A percentile compares a stretch with the other conserved stretches of the same genome.
These are phyloP conservation scores for Aspergillus awamori DNA, from an alignment of 2,329 filamentous ascomycete genomes.

Conservation along the genomic window DNA sequence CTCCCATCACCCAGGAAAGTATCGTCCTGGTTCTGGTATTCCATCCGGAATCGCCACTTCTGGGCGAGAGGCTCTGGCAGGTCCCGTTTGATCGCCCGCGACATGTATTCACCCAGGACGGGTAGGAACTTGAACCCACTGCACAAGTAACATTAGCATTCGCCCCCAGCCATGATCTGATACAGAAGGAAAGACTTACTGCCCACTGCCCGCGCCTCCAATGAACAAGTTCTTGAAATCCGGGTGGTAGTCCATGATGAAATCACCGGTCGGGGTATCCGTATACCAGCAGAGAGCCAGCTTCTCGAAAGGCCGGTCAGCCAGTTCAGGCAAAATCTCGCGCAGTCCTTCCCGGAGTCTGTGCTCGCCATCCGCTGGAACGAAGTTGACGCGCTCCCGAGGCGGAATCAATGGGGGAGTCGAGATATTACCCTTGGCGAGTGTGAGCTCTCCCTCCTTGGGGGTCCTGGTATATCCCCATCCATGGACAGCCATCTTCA, in stretches of 20 bases:
- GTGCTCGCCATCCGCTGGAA: slow-evolving; percentile 22
- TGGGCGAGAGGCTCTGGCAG: slow-evolving; percentile 10
- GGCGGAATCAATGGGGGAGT: slow-evolving; percentile 18
- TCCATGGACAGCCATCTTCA: slow-evolving; percentile 35
- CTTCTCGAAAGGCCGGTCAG: slow-evolving; percentile 28
- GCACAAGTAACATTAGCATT: background rate
- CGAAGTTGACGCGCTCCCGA: slow-evolving; percentile 21
- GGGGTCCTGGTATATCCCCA: slow-evolving; percentile 49
- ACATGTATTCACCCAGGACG: slow-evolving; percentile 62
- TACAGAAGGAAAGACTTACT: slow-evolving; percentile 9
- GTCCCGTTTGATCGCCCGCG: slow-evolving; percentile 15
- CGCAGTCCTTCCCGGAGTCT: slow-evolving; percentile 21
- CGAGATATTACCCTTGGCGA: slow-evolving; percentile 22
- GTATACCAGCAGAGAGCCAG: slow-evolving; percentile 41
- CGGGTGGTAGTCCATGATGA: slow-evolving; percentile 38
- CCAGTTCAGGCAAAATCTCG: slow-evolving; percentile 25
- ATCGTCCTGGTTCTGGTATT: slow-evolving; percentile 9
- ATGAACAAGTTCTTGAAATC: slow-evolving; percentile 29
- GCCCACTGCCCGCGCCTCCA: slow-evolving; percentile 15
- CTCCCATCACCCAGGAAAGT: slow-evolving; percentile 25
- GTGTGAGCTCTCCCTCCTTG: slow-evolving; percentile 5
- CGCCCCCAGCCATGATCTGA: background rate
- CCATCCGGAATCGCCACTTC: slow-evolving; percentile 24
- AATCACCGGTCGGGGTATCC: slow-evolving; percentile 39
- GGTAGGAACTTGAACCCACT: slow-evolving; percentile 69